phyloP scores from a whole-genome alignment of 2,329 filamentous ascomycete species.

The Phoma sp. region DNA sequence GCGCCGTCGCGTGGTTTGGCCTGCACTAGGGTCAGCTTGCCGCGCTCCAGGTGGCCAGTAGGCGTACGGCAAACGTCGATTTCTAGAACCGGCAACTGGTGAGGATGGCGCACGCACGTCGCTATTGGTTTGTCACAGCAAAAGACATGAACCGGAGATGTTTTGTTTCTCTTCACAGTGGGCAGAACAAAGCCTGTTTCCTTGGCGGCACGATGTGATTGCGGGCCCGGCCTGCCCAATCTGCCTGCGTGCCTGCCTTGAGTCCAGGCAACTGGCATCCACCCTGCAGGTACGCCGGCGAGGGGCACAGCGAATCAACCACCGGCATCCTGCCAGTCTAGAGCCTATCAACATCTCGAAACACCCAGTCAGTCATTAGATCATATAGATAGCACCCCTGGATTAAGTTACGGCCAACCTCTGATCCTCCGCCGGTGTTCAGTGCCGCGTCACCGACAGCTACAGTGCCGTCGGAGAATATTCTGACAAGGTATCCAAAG shows the following conservation, averaged over 20 bases:
- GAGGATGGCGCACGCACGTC: conserved; percentile 5
- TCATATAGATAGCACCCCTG: not conserved
- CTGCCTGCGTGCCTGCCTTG: conserved; percentile 11
- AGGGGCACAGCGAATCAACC: conserved; percentile 3
- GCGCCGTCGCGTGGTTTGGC: conserved; percentile 17
- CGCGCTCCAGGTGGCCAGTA: not conserved
- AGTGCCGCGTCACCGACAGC: not conserved
- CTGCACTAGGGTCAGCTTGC: conserved; percentile 17
- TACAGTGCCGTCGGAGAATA: not conserved
- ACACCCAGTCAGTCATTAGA: not conserved
- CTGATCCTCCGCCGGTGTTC: not conserved
- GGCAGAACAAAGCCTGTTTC: conserved; percentile 7
- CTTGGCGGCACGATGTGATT: conserved; percentile 15
- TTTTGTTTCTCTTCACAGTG: conserved; percentile 8
- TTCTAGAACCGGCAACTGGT: not conserved
- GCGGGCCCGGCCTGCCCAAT: conserved; percentile 13
- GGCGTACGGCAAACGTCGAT: not conserved
- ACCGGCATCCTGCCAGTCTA: not conserved
- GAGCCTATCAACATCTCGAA: not conserved
- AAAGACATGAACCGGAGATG: conserved; percentile 11
- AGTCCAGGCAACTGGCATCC: not conserved
- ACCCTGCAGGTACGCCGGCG: conserved; percentile 11
- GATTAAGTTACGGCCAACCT: not conserved
- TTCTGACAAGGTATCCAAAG: not conserved
- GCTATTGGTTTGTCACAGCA: conserved; percentile 15